Evolutionary conservation across 352 stramenopile genomes (phyloP).

Genomic region (Globisporangium ultimum): DNA sequence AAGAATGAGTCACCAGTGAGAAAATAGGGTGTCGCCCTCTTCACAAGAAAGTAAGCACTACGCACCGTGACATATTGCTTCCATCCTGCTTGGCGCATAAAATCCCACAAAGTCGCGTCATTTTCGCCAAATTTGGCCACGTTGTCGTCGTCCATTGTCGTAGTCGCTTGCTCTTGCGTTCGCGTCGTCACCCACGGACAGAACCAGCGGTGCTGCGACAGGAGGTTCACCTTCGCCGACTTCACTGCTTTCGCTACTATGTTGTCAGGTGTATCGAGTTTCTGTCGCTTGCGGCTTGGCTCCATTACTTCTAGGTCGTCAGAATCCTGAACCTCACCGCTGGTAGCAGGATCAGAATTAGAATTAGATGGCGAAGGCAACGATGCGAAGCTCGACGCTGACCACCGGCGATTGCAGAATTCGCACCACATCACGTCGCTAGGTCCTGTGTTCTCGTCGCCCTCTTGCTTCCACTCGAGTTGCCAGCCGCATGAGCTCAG

Average conservation of each 20-base stretch:
- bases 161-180: slow-evolving; percentile 2
- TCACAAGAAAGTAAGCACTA: background rate
- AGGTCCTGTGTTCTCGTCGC: background rate
- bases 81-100: slow-evolving; percentile 26
- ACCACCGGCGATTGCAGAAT: slow-evolving; percentile 47
- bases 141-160: slow-evolving; percentile 7
- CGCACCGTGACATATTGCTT: slow-evolving; percentile 25
- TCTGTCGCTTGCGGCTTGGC: slow-evolving; percentile 31
- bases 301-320: slow-evolving; percentile 9
- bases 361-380: background rate
- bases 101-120: slow-evolving; percentile 16
- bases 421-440: slow-evolving; percentile 24
- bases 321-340: background rate
- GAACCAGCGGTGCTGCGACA: slow-evolving; percentile 50
- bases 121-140: slow-evolving; percentile 12
- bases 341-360: background rate
- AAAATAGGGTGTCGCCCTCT: background rate
- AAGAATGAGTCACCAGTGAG: too few species aligned
- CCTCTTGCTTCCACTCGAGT: slow-evolving; percentile 15
- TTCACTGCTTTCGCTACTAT: too few species aligned
- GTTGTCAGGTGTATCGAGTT: background rate
- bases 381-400: slow-evolving; percentile 3
- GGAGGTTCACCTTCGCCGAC: slow-evolving; percentile 11
- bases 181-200: slow-evolving; percentile 44
- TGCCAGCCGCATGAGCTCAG: slow-evolving; percentile 43